phyloP scores from a whole-genome alignment of 1,139 yeast genomes.

The Lodderomyces jiufengensis region DNA sequence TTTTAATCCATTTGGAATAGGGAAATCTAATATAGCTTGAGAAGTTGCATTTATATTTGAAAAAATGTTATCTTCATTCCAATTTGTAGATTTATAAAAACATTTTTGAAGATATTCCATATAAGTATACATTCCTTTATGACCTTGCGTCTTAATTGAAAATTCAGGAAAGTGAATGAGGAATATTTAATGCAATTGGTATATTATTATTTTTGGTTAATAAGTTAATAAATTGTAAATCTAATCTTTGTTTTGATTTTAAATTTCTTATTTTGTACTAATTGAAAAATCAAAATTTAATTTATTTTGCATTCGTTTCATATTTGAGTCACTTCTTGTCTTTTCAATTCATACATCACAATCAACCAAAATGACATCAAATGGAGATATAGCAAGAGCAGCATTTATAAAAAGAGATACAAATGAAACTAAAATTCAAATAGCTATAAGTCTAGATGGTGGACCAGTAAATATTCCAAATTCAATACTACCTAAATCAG shows the following conservation, averaged over 20 bases:
- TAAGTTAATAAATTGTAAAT: no score
- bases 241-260: background rate
- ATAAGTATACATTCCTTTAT: conserved; percentile 59
- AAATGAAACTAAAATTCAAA: conserved; percentile 90
- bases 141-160: background rate
- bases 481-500: conserved; percentile 43
- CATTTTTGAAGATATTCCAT: conserved; percentile 81
- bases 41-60: conserved; percentile 72
- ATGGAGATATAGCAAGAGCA: conserved; percentile 5
- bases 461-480: conserved; percentile 62
- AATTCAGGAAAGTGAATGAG: no score
- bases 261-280: conserved; percentile 2
- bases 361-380: conserved; percentile 1
- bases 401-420: conserved; percentile 59
- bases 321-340: background rate
- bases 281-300: conserved; percentile 1
- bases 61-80: conserved; percentile 78
- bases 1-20: conserved; percentile 65
- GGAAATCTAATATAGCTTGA: conserved; percentile 67
- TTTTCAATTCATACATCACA: background rate
- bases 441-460: conserved; percentile 81
- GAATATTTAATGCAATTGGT: no score
- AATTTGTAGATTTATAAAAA: conserved; percentile 63
- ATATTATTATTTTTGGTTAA: no score
- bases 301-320: conserved; percentile 1